A percentile compares a stretch with the other conserved stretches of the same genome.
Evolutionary conservation across 148 eudicot species (phyloP).

Genomic region (Agrostemma githago): DNA sequence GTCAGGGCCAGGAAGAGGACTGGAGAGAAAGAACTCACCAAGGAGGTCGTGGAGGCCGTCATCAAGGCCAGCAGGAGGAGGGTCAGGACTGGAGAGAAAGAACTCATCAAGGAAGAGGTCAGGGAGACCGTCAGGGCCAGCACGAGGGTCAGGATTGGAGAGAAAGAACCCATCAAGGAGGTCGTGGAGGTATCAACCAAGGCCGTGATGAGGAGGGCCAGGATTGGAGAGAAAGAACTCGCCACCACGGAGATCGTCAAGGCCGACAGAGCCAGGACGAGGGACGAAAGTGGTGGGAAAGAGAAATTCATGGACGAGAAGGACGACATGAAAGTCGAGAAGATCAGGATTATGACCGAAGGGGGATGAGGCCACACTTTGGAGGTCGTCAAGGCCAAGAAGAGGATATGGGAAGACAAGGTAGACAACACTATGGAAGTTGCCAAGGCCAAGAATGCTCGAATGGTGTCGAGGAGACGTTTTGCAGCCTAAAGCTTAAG

Average conservation of each 20-base stretch:
- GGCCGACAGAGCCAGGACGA: not conserved
- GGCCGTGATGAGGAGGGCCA: conserved; percentile 9
- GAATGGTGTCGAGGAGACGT: conserved; percentile 39
- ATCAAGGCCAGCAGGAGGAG: not conserved
- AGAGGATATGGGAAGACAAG: not conserved
- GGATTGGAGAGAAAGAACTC: conserved; percentile 14
- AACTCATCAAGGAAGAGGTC: too few species aligned
- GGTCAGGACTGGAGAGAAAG: conserved; percentile 18
- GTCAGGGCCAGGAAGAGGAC: not conserved
- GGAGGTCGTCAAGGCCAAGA: not conserved
- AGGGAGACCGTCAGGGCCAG: not conserved
- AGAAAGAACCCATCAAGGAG: not conserved
- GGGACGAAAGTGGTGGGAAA: conserved; percentile 19
- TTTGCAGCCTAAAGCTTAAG: conserved; percentile 34
- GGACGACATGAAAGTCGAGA: not conserved
- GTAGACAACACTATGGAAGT: not conserved
- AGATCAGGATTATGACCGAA: not conserved
- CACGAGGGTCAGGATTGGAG: not conserved
- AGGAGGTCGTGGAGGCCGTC: not conserved
- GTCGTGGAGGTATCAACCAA: not conserved
- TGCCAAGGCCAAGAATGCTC: not conserved
- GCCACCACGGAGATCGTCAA: not conserved
- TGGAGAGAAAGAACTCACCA: not conserved
- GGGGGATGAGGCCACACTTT: not conserved
- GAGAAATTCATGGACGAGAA: not conserved